Evolutionary conservation across 495 filamentous ascomycete species (phyloP).

Genomic region (Hypoxylon lenormandii): DNA sequence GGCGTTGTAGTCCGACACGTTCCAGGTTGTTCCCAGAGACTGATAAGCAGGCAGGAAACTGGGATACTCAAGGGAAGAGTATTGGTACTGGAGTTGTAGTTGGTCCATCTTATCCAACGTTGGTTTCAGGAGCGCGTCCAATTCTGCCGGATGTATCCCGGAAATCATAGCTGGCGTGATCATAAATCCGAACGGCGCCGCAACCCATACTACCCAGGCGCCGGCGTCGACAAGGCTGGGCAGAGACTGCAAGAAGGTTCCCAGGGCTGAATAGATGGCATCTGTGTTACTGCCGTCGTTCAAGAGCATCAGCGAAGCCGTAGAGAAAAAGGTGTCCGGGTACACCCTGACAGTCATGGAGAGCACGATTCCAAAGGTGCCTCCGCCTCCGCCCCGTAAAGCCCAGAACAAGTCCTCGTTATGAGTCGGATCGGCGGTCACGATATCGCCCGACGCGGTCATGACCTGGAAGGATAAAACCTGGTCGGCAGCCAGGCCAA

Average conservation of each 20-base stretch:
- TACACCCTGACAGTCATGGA: constrained; percentile 55
- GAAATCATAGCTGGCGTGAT: constrained; percentile 24
- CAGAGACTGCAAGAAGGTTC: constrained; percentile 16
- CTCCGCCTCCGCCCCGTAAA: constrained; percentile 64
- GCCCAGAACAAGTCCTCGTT: constrained; percentile 71
- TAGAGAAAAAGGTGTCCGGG: constrained; percentile 34
- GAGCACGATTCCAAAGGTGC: constrained; percentile 64
- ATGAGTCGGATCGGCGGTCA: constrained; percentile 56
- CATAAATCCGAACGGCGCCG: constrained; percentile 20
- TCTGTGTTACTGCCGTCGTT: constrained; percentile 1
- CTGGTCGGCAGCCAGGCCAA: constrained; percentile 63
- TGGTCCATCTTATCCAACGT: constrained; percentile 24
- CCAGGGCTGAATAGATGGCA: constrained; percentile 12
- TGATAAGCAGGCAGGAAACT: constrained; percentile 18
- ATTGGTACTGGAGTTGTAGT: constrained; percentile 23
- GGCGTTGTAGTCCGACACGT: constrained; percentile 29
- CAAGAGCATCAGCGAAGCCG: background rate
- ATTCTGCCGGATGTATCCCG: constrained; percentile 6
- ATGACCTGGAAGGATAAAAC: constrained; percentile 62
- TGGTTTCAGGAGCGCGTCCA: constrained; percentile 1
- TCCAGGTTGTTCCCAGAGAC: constrained; percentile 18
- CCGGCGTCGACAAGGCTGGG: constrained; percentile 21
- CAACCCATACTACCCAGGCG: constrained; percentile 26
- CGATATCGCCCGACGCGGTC: constrained; percentile 59
- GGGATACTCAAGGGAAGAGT: constrained; percentile 16